A percentile compares a stretch with the other conserved stretches of the same genome.
Evolutionary conservation across 164 flowering plant genomes (phyloP).

Genomic region (Cinnamomum chago): DNA sequence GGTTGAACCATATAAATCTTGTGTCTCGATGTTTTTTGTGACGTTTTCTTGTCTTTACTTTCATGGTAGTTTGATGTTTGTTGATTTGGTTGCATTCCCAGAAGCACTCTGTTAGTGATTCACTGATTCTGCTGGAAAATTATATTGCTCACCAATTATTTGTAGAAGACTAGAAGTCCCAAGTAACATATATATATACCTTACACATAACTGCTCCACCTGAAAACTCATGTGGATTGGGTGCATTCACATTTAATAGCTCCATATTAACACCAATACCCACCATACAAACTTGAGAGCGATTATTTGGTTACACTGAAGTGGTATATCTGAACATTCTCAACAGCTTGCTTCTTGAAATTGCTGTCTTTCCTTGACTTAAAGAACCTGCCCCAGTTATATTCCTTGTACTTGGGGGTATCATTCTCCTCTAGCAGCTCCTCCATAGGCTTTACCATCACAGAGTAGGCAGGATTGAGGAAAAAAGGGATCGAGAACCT

Average conservation of each 20-base stretch:
- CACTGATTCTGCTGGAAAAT: no score
- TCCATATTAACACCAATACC: neutral
- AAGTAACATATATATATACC: no score
- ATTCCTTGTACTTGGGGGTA: slow-evolving; percentile 7
- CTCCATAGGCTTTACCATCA: slow-evolving; percentile 7
- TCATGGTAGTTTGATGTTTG: no score
- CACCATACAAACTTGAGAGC: neutral
- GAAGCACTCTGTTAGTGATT: no score
- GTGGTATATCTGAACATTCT: slow-evolving; percentile 13
- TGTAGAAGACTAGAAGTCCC: no score
- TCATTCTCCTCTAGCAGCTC: slow-evolving; percentile 7
- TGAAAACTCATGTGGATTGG: no score
- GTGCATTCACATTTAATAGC: neutral
- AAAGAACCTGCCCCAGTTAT: slow-evolving; percentile 2
- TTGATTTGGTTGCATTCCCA: no score
- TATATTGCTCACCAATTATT: no score
- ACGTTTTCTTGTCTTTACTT: no score
- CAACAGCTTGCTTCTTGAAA: slow-evolving; percentile 8
- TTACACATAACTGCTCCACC: no score
- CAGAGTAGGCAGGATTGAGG: neutral
- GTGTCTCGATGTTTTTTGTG: no score
- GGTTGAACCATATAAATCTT: no score
- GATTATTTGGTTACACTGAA: neutral
- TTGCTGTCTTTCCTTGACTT: slow-evolving; percentile 12
- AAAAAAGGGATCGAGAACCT: slow-evolving; percentile 11